Base-by-base conservation (phyloP, 2,329 filamentous ascomycete genomes). In the Microsporum audouinii region DNA sequence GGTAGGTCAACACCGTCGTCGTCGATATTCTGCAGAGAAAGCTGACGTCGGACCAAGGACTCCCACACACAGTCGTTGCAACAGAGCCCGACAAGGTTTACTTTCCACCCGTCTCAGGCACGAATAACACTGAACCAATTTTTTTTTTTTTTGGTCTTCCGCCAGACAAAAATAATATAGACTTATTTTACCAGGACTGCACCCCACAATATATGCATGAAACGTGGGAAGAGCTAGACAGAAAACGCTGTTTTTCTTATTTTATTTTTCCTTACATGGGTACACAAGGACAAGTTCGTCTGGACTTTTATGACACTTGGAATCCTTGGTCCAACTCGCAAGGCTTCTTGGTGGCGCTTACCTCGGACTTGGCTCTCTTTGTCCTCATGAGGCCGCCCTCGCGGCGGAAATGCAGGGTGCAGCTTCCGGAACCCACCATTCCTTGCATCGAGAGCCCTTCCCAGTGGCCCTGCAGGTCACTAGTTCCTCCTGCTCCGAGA, bases 331-430 rank as follows among this genome's bases (percentile, higher is more conserved):
- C 27, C 34, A 34, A 57, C 55, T 57, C 8, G 55, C 55, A 57
- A 57, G 55, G 55, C 55, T 39, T 39, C 34, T 7, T 23, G 14
- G 34, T 57, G 55, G 55, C 55, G 55, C 55, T 39, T 57, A 57
- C 34, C 55, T 57, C 55, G 55, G 55, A 57, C 55, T 57, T 57
- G 55, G 55, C 55, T 53, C 17, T 34, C 29, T 33, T 31, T 34
- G 27, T 17, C 49, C 8, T 55, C 51, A 55, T 55, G 51, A 55
- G 51, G 51, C 31, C 29, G 51, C 51, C 51, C 51, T 36, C 33
- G 51, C 51, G 31, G 51, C 51, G 51, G 51, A 55, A 43, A 55
- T 55, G 51, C 51, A 36, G 29, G 29, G 10, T 34, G 14, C 33
- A 55, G 31, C 27, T 55, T 55, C 51, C 51, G 51, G n/a, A 36